Conservation (phyloP, 805 yeast species). For the Starmerella vaccinii region DNA sequence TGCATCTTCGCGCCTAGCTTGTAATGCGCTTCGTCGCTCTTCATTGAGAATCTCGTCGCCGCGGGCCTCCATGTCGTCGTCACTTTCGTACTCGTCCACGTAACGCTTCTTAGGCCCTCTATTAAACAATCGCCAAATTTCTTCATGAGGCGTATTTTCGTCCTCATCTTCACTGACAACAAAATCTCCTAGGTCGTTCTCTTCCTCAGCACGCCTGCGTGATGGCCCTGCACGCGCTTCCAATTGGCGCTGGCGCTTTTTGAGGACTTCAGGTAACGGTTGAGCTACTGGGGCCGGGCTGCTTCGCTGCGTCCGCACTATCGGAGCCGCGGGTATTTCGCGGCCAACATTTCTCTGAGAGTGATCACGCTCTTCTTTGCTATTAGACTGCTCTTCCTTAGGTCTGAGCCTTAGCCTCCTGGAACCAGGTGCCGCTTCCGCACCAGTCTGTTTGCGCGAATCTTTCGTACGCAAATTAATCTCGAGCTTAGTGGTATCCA, state of each 20-base stretch:
- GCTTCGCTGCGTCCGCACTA: neutral
- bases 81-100: slow-evolving; percentile 37
- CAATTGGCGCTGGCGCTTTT: neutral
- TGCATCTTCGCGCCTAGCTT: slow-evolving; percentile 67
- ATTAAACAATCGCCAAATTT: slow-evolving; percentile 78
- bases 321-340: no score
- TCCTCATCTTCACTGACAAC: slow-evolving; percentile 50
- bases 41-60: slow-evolving; percentile 82
- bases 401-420: neutral
- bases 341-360: neutral
- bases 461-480: slow-evolving; percentile 33
- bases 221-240: neutral
- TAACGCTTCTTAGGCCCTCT: slow-evolving; percentile 40
- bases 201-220: slow-evolving; percentile 31
- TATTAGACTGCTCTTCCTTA: neutral
- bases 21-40: slow-evolving; percentile 56
- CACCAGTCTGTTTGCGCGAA: neutral
- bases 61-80: slow-evolving; percentile 84
- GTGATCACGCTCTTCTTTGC: neutral
- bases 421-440: neutral
- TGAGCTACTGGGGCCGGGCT: slow-evolving; percentile 23
- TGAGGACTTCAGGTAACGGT: slow-evolving; percentile 23
- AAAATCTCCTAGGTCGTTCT: slow-evolving; percentile 45
- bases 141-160: slow-evolving; percentile 37
- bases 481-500: slow-evolving; percentile 43